phyloP scores from a whole-genome alignment of 768 basidiomycete genomes.

The Hypholoma sublateritium region DNA sequence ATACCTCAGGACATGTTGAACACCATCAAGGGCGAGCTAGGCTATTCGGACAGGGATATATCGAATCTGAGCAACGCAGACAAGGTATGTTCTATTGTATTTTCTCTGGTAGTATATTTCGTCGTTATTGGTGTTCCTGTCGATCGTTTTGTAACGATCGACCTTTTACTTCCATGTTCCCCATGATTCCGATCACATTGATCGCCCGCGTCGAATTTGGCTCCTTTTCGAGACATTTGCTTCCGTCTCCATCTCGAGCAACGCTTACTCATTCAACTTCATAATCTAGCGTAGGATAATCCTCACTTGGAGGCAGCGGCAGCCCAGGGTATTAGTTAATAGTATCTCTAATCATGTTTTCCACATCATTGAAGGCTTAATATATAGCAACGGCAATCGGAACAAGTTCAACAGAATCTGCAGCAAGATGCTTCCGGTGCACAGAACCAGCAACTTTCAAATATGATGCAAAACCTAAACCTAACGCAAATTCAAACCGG shows the following conservation, averaged over 20 bases:
- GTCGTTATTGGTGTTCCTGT: not conserved
- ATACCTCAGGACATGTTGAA: constrained; percentile 36
- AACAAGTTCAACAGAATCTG: no score
- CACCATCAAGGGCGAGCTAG: constrained; percentile 41
- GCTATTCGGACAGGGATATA: constrained; percentile 46
- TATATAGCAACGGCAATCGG: no score
- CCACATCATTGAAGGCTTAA: no score
- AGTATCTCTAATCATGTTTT: no score
- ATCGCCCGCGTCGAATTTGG: constrained; percentile 3
- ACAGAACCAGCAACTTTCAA: no score
- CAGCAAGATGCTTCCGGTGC: no score
- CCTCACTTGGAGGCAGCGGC: constrained; percentile 8
- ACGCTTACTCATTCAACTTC: not conserved
- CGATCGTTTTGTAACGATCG: not conserved
- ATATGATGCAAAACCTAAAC: no score
- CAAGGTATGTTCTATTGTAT: constrained; percentile 47
- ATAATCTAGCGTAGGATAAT: constrained; percentile 15
- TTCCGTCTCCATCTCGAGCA: not conserved
- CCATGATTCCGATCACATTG: not conserved
- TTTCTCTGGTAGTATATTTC: not conserved
- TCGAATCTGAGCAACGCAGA: constrained; percentile 43
- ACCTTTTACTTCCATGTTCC: constrained; percentile 1
- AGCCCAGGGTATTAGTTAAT: not conserved
- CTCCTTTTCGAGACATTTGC: not conserved
- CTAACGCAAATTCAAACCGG: no score